These are phyloP conservation scores for Panellus pusillus DNA, from an alignment of 768 basidiomycete species.

Conservation along the genomic window DNA sequence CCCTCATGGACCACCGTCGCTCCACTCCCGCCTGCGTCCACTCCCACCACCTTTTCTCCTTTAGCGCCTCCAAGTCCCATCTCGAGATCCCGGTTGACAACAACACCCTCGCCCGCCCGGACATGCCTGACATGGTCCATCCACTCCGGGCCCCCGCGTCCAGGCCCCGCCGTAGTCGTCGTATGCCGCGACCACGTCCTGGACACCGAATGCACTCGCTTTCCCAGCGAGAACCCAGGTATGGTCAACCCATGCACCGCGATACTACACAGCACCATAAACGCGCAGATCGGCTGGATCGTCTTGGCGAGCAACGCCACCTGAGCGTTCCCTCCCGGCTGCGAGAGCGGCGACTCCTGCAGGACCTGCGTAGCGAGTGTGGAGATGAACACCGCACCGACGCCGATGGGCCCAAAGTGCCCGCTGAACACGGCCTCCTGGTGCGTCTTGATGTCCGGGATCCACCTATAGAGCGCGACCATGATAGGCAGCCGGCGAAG, in stretches of 20 bases:
- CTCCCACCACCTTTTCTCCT: constrained; percentile 2
- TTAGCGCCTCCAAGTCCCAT: constrained; percentile 22
- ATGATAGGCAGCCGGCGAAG: constrained; percentile 84
- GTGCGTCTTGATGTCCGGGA: constrained; percentile 94
- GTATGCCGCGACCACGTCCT: constrained; percentile 88
- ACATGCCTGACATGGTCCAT: constrained; percentile 73
- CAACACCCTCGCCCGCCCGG: constrained; percentile 56
- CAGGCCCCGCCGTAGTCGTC: constrained; percentile 22
- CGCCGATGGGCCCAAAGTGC: constrained; percentile 90
- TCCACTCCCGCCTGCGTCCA: too few relatives aligned
- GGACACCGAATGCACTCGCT: constrained; percentile 86
- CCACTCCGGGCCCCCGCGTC: constrained; percentile 66
- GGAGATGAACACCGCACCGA: constrained; percentile 86
- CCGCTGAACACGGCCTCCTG: constrained; percentile 93
- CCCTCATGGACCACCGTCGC: constrained; percentile 7
- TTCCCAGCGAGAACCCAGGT: constrained; percentile 89
- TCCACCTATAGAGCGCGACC: constrained; percentile 83
- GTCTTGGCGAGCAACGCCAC: constrained; percentile 64
- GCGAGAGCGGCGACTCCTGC: constrained; percentile 30
- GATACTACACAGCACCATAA: constrained; percentile 92
- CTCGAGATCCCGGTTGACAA: constrained; percentile 64
- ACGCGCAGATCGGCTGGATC: constrained; percentile 92
- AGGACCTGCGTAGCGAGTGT: constrained; percentile 73
- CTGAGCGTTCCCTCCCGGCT: constrained; percentile 50
- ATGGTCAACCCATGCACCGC: constrained; percentile 89